Conservation (phyloP, 768 basidiomycete species). For the Fistulinella prunicolor region DNA sequence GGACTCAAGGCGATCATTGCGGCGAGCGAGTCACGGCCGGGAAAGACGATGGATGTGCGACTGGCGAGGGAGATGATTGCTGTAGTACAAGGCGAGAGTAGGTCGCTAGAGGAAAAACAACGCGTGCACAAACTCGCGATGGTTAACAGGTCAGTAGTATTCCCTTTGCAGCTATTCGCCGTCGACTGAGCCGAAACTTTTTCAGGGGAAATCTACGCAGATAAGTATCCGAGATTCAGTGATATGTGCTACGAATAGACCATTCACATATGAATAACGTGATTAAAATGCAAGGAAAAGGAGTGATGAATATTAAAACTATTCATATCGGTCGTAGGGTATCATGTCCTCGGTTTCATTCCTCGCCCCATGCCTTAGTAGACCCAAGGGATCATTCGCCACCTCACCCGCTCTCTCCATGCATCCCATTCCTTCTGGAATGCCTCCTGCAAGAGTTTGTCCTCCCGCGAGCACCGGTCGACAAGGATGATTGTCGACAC, state of each 20-base stretch:
- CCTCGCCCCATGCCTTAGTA: too few species aligned
- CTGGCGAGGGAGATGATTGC: conserved; percentile 77
- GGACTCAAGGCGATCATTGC: conserved; percentile 73
- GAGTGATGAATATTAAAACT: too few species aligned
- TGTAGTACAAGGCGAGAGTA: conserved; percentile 60
- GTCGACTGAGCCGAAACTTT: conserved; percentile 6
- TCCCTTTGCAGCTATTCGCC: not conserved
- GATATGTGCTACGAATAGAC: not conserved
- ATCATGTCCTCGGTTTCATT: too few species aligned
- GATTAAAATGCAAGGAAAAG: too few species aligned
- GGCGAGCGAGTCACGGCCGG: conserved; percentile 53
- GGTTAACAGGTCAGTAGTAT: conserved; percentile 64
- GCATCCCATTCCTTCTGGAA: conserved; percentile 15
- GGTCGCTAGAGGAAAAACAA: conserved; percentile 58
- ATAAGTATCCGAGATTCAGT: too few species aligned
- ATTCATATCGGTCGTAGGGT: too few species aligned
- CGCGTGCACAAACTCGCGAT: conserved; percentile 67
- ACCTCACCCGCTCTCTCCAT: conserved; percentile 10
- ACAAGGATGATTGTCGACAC: not conserved
- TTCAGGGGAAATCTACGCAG: conserved; percentile 24
- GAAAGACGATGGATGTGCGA: conserved; percentile 60
- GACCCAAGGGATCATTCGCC: conserved; percentile 11
- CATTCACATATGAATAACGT: too few species aligned
- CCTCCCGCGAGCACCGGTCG: conserved; percentile 10
- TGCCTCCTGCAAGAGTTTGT: not conserved